phyloP scores from a whole-genome alignment of 73 alveolate genomes.

The Tetrahymena elliotti region DNA sequence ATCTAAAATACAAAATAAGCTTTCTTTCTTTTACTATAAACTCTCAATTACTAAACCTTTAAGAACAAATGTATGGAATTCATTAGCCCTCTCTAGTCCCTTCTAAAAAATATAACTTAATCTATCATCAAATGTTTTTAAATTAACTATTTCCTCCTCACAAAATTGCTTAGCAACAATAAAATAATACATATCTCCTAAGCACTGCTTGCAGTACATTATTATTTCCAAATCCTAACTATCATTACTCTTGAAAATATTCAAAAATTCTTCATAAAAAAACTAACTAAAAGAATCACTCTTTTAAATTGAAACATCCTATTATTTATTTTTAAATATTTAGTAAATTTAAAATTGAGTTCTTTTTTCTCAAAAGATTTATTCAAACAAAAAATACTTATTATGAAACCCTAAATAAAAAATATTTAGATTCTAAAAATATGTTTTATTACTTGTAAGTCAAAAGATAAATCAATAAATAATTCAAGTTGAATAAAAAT shows the following conservation, averaged over 20 bases:
- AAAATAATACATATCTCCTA: background rate
- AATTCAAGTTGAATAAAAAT: too few relatives aligned
- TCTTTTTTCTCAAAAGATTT: too few relatives aligned
- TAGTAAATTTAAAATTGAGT: too few relatives aligned
- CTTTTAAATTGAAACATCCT: background rate
- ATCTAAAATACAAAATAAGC: background rate
- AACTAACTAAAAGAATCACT: background rate
- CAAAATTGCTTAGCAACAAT: background rate
- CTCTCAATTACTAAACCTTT: background rate
- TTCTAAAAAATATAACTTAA: background rate
- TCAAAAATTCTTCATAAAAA: background rate
- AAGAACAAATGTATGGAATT: background rate
- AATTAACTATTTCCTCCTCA: background rate
- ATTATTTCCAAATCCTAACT: background rate
- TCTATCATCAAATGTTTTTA: background rate
- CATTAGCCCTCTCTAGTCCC: background rate
- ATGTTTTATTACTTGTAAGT: too few relatives aligned
- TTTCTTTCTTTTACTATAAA: background rate
- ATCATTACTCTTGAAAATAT: background rate
- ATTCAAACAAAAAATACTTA: too few relatives aligned
- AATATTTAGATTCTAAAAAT: too few relatives aligned
- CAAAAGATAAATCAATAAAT: too few relatives aligned
- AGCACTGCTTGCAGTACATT: background rate
- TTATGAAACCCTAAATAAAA: too few relatives aligned
- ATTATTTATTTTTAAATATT: background rate